Evolutionary conservation across 495 filamentous ascomycete species (phyloP), one percentile per base, ranked within the genome.

Genomic region (Penicillium nucicola): DNA sequence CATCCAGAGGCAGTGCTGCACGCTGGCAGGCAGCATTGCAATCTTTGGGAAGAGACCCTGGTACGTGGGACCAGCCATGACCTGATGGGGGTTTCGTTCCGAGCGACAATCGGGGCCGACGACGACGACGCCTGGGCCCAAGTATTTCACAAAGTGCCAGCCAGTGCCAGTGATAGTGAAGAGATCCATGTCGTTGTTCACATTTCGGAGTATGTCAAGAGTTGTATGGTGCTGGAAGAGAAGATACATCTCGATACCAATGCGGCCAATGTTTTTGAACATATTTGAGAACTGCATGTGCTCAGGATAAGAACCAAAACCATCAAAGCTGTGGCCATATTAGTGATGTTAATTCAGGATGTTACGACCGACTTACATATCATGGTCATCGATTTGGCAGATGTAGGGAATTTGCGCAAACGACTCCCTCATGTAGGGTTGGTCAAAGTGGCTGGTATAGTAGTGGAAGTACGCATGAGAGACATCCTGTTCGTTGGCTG

Each of bases 241-340:
- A n/a, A 98, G 79, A 61, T 97, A 98, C 90, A 96, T 97, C 52
- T 97, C 90, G 45, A 95, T 92, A n/a, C 89, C 95, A 22, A 98
- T 86, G 18, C 93, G 87, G 19, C 93, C 93, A 57, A 97, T 96
- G 65, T 96, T 96, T 67, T 96, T 96, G 78, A 98, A 97, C 74
- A 97, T 90, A 48, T 95, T 85, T 1, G 89, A 95, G 61, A 86
- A 87, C 64, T 98, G 93, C 92, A 98, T 97, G 59, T 98, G 95
- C 52, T 96, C 92, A 1, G 93, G 93, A 55, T 97, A 97, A 2
- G 88, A 93, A 15, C 93, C 93, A 50, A 91, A 98, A n/a, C 93
- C 93, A 63, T 98, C 93, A 60, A 98, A 97, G 42, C 91, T 96
- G 36, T 9, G 17, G 14, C 13, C 4, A 50, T 56, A 63, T 71